Evolutionary conservation across 495 filamentous ascomycete species (phyloP), one percentile per base, ranked within the genome.

Genomic region (Pseudevernia furfuracea): DNA sequence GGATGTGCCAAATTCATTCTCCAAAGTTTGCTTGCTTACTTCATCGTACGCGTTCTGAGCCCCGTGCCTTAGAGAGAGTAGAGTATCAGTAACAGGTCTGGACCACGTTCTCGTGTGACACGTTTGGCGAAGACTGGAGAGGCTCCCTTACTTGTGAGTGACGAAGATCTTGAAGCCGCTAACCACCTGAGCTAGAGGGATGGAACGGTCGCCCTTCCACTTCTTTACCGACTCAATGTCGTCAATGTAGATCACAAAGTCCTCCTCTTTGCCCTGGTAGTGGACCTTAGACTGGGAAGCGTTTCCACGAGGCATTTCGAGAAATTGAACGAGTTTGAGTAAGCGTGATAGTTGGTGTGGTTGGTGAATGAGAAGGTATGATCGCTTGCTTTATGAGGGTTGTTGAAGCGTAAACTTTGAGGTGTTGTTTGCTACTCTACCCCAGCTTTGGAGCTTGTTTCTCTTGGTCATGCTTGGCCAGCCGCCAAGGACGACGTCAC

Each of bases 191-290:
- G 87, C 81, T 28, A 97, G 77, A 17, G 94, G 87, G 46, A 92
- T 80, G 14, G 82, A 86, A 70, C 85, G 85, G 79, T 98, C 92
- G 21, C 76, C 77, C 77, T 84, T 86, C 95, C 94, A 97, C 71
- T 91, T 84, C 75, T 90, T 78, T 64, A 91, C 82, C 48, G 81
- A 80, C 30, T 88, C 74, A 23, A 79, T 68, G 73, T 88, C 88
- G 63, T 97, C 91, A 61, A 95, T 81, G 75, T 96, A 90, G 80
- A 97, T 81, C 74, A 97, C 77, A 74, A 92, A 98, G 82, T 96
- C 91, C 38, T 97, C 91, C 30, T 83, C 81, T 61, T 80, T 78
- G 80, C 94, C 93, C 81, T 92, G 89, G 86, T 87, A 93, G 86
- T 95, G 86, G 77, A 96, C 83, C 80, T 95, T 97, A 79, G 78